phyloP scores from a whole-genome alignment of 495 filamentous ascomycete genomes.

The Aspergillus cavernicola region DNA sequence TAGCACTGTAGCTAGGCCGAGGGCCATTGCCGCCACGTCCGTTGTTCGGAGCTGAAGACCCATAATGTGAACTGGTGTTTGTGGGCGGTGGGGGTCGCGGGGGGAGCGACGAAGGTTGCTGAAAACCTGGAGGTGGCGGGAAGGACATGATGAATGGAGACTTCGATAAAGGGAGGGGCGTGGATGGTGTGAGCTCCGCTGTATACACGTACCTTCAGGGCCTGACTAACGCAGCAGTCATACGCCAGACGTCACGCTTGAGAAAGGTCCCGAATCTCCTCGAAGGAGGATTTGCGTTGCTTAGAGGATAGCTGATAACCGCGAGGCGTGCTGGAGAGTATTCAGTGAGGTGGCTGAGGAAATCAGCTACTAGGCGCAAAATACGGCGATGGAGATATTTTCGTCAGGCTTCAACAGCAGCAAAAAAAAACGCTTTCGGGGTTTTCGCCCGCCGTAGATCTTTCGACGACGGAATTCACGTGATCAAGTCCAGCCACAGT shows the following conservation, averaged over 20 bases:
- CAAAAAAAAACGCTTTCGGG: slow-evolving; percentile 8
- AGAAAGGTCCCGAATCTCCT: slow-evolving; percentile 26
- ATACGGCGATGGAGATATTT: neutral
- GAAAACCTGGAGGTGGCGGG: slow-evolving; percentile 86
- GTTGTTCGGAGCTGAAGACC: slow-evolving; percentile 35
- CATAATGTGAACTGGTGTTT: slow-evolving; percentile 50
- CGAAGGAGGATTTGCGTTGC: neutral
- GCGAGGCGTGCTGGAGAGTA: too few relatives aligned
- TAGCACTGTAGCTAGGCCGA: slow-evolving; percentile 37
- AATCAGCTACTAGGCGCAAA: neutral
- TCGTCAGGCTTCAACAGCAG: neutral
- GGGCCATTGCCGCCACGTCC: slow-evolving; percentile 33
- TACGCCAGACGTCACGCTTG: slow-evolving; percentile 38
- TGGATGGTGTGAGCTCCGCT: slow-evolving; percentile 30
- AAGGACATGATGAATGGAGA: slow-evolving; percentile 89
- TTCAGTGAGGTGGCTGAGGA: neutral
- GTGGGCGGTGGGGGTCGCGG: slow-evolving; percentile 74
- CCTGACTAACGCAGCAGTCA: slow-evolving; percentile 37
- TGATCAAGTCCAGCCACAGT: neutral
- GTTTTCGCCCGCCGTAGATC: slow-evolving; percentile 4
- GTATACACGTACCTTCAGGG: slow-evolving; percentile 60
- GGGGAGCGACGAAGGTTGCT: slow-evolving; percentile 70
- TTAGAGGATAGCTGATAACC: too few relatives aligned
- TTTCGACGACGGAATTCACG: neutral
- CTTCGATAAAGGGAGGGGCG: slow-evolving; percentile 36